phyloP scores from a whole-genome alignment of 352 stramenopile species.

The Peronospora destructor region DNA sequence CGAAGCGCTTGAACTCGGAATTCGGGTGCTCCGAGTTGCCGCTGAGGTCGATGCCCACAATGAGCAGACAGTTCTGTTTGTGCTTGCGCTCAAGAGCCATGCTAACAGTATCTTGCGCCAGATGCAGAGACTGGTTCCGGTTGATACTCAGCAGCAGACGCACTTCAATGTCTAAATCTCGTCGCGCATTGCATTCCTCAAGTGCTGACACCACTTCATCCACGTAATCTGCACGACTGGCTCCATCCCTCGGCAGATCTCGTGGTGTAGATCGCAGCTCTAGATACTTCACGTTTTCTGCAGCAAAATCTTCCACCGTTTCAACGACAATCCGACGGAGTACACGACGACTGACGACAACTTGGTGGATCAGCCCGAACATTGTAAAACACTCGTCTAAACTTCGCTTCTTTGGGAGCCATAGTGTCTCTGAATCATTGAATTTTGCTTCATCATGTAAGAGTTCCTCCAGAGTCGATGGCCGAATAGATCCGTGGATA shows the following conservation, averaged over 20 bases:
- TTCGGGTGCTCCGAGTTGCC: constrained; percentile 72
- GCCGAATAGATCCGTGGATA: constrained; percentile 79
- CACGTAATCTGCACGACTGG: constrained; percentile 60
- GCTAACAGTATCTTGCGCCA: constrained; percentile 60
- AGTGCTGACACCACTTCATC: constrained; percentile 59
- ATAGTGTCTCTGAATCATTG: constrained; percentile 22
- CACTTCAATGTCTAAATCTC: constrained; percentile 61
- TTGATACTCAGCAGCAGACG: constrained; percentile 79
- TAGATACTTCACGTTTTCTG: constrained; percentile 75
- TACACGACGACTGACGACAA: constrained; percentile 59
- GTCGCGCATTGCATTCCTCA: constrained; percentile 48
- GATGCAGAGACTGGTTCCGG: constrained; percentile 50
- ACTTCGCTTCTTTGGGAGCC: constrained; percentile 43
- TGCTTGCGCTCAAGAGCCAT: constrained; percentile 50
- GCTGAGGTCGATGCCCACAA: constrained; percentile 84
- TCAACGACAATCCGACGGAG: constrained; percentile 68
- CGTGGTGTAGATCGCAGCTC: constrained; percentile 82
- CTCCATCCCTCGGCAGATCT: constrained; percentile 44
- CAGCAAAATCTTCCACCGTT: constrained; percentile 77
- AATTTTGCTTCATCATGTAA: constrained; percentile 37
- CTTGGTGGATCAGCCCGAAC: constrained; percentile 81
- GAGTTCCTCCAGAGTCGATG: constrained; percentile 60
- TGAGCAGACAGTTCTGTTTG: constrained; percentile 36
- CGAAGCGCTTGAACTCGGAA: constrained; percentile 83
- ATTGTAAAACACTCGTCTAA: constrained; percentile 86